Evolutionary conservation across 345 rosid genomes (phyloP).

Genomic region (Euphorbia peplus): DNA sequence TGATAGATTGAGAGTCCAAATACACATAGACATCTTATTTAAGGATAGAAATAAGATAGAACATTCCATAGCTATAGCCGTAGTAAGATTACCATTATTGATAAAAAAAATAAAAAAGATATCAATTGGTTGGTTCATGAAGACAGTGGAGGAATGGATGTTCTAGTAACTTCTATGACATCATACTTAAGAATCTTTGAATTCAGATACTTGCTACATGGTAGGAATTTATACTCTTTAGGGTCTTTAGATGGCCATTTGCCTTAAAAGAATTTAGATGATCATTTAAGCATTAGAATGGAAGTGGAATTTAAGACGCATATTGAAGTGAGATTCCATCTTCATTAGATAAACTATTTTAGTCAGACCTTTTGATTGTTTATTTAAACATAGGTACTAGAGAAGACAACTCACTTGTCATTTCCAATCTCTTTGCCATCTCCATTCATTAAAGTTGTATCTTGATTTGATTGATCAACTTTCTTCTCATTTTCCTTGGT

Average conservation of each 20-base stretch:
- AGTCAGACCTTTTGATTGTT: too few relatives aligned
- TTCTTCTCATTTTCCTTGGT: neutral
- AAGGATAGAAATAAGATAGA: too few relatives aligned
- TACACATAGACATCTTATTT: too few relatives aligned
- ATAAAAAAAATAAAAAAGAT: neutral
- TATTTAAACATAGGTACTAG: neutral
- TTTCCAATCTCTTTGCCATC: conserved; percentile 7
- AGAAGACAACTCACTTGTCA: conserved; percentile 13
- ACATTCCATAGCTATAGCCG: neutral
- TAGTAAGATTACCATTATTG: neutral
- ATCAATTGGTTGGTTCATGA: neutral
- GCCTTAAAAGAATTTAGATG: neutral
- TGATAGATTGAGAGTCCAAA: neutral
- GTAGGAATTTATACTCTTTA: neutral
- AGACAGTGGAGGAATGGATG: neutral
- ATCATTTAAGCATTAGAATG: neutral
- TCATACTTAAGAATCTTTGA: neutral
- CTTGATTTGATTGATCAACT: conserved; percentile 5
- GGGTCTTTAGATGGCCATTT: neutral
- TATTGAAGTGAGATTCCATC: neutral
- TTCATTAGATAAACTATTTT: neutral
- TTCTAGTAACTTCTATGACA: neutral
- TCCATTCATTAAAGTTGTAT: neutral
- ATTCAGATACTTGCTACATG: neutral
- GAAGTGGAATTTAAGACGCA: too few relatives aligned